A percentile compares a stretch with the other conserved stretches of the same genome.
Conservation (phyloP, 768 basidiomycete species). For the Phaeotremella fagi region DNA sequence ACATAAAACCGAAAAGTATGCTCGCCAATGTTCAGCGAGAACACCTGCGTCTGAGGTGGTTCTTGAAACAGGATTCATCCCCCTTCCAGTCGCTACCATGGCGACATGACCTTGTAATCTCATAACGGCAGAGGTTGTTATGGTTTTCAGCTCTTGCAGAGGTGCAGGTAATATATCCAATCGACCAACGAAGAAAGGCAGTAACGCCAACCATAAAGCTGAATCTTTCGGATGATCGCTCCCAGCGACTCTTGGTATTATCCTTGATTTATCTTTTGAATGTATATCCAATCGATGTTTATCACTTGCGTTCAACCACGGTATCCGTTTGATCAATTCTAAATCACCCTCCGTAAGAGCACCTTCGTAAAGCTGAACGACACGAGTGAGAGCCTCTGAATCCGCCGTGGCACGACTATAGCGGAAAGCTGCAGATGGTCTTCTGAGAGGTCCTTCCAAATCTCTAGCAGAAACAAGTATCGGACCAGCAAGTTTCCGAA, state of each 20-base stretch:
- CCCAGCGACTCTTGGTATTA: constrained; percentile 34
- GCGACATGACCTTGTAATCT: constrained; percentile 40
- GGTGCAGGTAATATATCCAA: constrained; percentile 25
- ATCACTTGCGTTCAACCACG: constrained; percentile 35
- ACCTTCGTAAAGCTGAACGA: constrained; percentile 26
- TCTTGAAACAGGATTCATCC: constrained; percentile 17
- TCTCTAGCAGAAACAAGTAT: constrained; percentile 54
- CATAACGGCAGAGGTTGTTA: constrained; percentile 29
- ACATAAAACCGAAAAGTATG: constrained; percentile 66
- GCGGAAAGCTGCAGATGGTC: constrained; percentile 36
- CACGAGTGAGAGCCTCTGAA: constrained; percentile 17
- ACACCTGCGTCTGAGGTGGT: constrained; percentile 31
- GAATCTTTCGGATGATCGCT: constrained; percentile 41
- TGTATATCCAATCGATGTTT: constrained; percentile 31
- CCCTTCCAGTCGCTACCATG: constrained; percentile 16
- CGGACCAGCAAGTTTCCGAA: constrained; percentile 62
- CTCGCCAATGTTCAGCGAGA: constrained; percentile 47
- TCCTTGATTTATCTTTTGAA: constrained; percentile 21
- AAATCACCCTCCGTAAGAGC: constrained; percentile 25
- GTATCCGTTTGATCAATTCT: constrained; percentile 20
- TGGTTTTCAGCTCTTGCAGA: constrained; percentile 23
- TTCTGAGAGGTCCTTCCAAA: constrained; percentile 25
- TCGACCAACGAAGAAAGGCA: constrained; percentile 32
- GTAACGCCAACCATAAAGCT: constrained; percentile 36
- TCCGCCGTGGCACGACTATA: constrained; percentile 26